These are phyloP conservation scores for Arthrobotrys sphaeroides DNA, from an alignment of 2,329 filamentous ascomycete species.

Conservation along the genomic window DNA sequence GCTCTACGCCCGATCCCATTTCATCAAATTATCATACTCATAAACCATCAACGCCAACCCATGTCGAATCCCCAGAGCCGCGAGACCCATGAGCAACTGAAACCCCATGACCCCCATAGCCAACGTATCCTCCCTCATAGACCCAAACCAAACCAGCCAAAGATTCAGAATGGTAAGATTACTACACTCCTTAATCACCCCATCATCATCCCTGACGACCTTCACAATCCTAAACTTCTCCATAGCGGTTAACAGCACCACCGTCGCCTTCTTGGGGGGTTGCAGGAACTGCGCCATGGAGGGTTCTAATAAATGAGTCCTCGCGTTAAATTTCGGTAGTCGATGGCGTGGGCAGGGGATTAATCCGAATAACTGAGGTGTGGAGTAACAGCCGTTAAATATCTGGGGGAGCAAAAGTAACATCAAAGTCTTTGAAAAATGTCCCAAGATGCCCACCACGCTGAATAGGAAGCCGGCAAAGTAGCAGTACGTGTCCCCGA, in stretches of 20 bases:
- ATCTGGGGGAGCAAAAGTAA: constrained; percentile 91
- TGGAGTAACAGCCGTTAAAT: constrained; percentile 95
- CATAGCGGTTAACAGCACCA: constrained; percentile 73
- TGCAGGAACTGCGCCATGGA: constrained; percentile 76
- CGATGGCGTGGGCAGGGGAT: constrained; percentile 93
- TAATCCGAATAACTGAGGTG: constrained; percentile 87
- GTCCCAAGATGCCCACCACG: constrained; percentile 92
- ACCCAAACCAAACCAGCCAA: constrained; percentile 95
- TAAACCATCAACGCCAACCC: constrained; percentile 87
- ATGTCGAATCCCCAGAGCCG: constrained; percentile 86
- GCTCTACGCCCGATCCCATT: constrained; percentile 32
- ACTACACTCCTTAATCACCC: constrained; percentile 78
- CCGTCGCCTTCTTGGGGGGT: constrained; percentile 74
- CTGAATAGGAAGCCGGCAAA: constrained; percentile 99
- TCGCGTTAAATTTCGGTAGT: constrained; percentile 85
- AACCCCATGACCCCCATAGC: constrained; percentile 81
- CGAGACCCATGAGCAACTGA: constrained; percentile 78
- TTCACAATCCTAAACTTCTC: constrained; percentile 74
- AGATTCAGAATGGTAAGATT: constrained; percentile 95
- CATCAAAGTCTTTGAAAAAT: constrained; percentile 96
- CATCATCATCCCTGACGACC: constrained; percentile 72
- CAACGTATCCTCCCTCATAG: constrained; percentile 84
- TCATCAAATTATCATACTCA: constrained; percentile 78
- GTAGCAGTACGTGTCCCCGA: constrained; percentile 99
- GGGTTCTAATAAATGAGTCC: constrained; percentile 84